phyloP scores from a whole-genome alignment of 2,329 filamentous ascomycete species.

The Curvularia spicifera region DNA sequence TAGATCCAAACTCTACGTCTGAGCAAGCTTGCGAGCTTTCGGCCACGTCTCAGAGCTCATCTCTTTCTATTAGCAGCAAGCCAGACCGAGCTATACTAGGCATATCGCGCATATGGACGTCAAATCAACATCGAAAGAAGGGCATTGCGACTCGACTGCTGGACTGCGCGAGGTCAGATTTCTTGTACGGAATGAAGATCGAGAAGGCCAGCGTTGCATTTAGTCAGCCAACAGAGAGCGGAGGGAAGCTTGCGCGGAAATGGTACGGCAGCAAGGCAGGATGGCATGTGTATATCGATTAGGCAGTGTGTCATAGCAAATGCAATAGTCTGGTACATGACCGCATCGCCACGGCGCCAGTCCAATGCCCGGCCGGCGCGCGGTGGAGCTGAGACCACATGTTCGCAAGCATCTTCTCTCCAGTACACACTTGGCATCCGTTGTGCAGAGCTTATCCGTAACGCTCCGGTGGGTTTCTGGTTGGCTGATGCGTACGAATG shows the following conservation, averaged over 20 bases:
- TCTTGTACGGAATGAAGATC: constrained; percentile 62
- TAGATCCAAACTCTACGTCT: constrained; percentile 37
- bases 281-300: constrained; percentile 68
- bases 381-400: neutral
- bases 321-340: neutral
- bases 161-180: constrained; percentile 62
- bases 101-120: constrained; percentile 71
- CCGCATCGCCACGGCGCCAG: neutral
- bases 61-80: constrained; percentile 54
- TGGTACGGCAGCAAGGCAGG: constrained; percentile 63
- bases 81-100: constrained; percentile 61
- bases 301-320: constrained; percentile 35
- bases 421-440: neutral
- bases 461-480: neutral
- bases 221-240: constrained; percentile 69
- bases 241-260: constrained; percentile 62
- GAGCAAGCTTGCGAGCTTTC: constrained; percentile 25
- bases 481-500: constrained; percentile 9
- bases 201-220: constrained; percentile 65
- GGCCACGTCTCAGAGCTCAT: constrained; percentile 34
- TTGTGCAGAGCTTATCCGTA: neutral
- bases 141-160: constrained; percentile 65
- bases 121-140: constrained; percentile 60
- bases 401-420: neutral
- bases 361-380: neutral